phyloP scores from a whole-genome alignment of 805 yeast genomes.

The Ogataea philodendri region DNA sequence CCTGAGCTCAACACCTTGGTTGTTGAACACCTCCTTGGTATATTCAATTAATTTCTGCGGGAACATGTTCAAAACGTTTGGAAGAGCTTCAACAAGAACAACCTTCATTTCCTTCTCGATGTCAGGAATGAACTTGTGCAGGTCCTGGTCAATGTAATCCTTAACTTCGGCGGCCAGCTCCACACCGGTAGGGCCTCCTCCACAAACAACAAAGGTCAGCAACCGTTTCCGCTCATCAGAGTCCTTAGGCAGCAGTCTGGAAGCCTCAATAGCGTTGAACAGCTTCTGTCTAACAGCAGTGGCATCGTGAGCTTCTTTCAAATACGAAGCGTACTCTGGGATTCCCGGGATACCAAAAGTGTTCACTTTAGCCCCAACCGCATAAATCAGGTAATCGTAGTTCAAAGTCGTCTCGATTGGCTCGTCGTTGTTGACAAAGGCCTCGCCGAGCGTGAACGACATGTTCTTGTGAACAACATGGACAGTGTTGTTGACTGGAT shows the following conservation, averaged over 20 bases:
- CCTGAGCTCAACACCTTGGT: conserved; percentile 64
- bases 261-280: conserved; percentile 85
- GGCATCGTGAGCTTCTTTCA: conserved; percentile 88
- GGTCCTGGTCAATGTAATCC: conserved; percentile 90
- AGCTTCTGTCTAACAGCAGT: conserved; percentile 74
- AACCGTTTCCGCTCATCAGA: conserved; percentile 76
- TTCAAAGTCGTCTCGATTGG: conserved; percentile 44
- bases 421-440: conserved; percentile 44
- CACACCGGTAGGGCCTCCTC: conserved; percentile 98
- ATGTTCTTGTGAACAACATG: conserved; percentile 55
- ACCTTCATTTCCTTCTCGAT: conserved; percentile 78
- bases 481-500: conserved; percentile 65
- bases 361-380: conserved; percentile 92
- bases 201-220: conserved; percentile 85
- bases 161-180: conserved; percentile 94
- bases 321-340: conserved; percentile 76
- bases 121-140: conserved; percentile 83
- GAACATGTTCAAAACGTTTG: conserved; percentile 77
- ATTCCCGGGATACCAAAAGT: conserved; percentile 95
- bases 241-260: conserved; percentile 69
- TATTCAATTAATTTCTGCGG: conserved; percentile 66
- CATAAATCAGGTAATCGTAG: conserved; percentile 83
- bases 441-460: conserved; percentile 51
- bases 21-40: conserved; percentile 73
- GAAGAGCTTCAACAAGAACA: conserved; percentile 83